Base-by-base conservation (phyloP, 345 rosid species). In the Boechera retrofracta region DNA sequence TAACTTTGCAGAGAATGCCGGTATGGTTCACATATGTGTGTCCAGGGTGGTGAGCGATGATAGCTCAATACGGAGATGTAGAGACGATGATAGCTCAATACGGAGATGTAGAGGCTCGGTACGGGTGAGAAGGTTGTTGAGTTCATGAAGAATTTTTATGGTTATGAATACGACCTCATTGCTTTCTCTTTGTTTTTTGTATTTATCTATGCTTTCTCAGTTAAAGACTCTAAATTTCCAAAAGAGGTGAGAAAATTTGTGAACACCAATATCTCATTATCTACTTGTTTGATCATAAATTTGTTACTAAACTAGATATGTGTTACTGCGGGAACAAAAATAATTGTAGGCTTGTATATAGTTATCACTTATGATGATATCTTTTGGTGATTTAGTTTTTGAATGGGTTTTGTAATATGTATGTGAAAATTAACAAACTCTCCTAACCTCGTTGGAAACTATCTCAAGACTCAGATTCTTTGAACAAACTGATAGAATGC, bases 1-100 rank as follows among this genome's bases (percentile, higher is more conserved):
- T 3, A 8, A n/a, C 18, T 10, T 59, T 79, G 56, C 81, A 87
- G 89, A 77, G 86, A 57, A 84, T 87, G 58, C 73, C 78, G 1
- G 58, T 69, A 26, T 84, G 87, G 88, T 80, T 75, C 64, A 15
- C 83, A 2, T 73, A 70, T 72, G 39, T 74, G 35, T 80, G 80
- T 78, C 88, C 89, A 5, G 80, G 79, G 31, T 71, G 87, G 42
- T 83, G 87, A 87, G 79, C 81, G 3, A 44, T 80, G 21, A 18
- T 18, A 18, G 21, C 21, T 18, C 21, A 18, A 41, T 82, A 86
- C 32, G 91, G 86, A 56, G 0, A 18, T 18, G 21, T 18, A 18
- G 21, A 18, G 21, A 18, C 79, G 76, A 10, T 82, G 4, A 44
- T 65, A 35, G 75, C 91, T 18, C 91, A 87, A 52, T 84, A 72